Percentiles rank a stretch among this genome's conserved stretches.
Evolutionary conservation across 31 red algal species (phyloP).

Genomic region (Asparagopsis taxiformis): DNA sequence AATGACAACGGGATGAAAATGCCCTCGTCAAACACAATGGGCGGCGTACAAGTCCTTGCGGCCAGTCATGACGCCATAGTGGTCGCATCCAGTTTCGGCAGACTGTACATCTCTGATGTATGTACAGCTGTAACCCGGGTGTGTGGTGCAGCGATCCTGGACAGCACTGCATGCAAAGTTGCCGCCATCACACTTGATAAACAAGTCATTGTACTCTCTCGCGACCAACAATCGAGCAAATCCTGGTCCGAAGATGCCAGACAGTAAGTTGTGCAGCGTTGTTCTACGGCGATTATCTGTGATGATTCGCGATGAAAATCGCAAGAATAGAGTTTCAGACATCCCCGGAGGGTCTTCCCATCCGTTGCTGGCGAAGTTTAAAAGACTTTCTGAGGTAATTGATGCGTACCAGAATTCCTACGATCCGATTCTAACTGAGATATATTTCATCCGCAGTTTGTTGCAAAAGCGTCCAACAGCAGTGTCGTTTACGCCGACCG

Average conservation of each 20-base stretch:
- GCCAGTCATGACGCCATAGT: neutral
- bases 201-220: neutral
- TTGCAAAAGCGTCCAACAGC: constrained; percentile 36
- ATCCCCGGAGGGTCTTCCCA: constrained; percentile 8
- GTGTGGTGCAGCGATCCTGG: constrained; percentile 13
- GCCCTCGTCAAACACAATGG: too few relatives aligned
- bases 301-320: constrained; percentile 18
- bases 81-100: neutral
- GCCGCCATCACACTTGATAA: constrained; percentile 25
- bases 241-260: constrained; percentile 2
- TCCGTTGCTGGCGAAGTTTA: constrained; percentile 15
- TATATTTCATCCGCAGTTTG: constrained; percentile 4
- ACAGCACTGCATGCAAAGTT: neutral
- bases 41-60: constrained; percentile 3
- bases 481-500: constrained; percentile 1
- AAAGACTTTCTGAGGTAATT: constrained; percentile 43
- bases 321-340: constrained; percentile 63
- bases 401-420: neutral
- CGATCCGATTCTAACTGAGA: neutral
- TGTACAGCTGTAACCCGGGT: neutral
- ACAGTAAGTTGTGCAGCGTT: constrained; percentile 28
- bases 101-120: neutral
- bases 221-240: neutral
- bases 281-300: neutral
- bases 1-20: too few relatives aligned